phyloP scores from a whole-genome alignment of 2,329 filamentous ascomycete genomes.

The Endoconidiophora laricicola region DNA sequence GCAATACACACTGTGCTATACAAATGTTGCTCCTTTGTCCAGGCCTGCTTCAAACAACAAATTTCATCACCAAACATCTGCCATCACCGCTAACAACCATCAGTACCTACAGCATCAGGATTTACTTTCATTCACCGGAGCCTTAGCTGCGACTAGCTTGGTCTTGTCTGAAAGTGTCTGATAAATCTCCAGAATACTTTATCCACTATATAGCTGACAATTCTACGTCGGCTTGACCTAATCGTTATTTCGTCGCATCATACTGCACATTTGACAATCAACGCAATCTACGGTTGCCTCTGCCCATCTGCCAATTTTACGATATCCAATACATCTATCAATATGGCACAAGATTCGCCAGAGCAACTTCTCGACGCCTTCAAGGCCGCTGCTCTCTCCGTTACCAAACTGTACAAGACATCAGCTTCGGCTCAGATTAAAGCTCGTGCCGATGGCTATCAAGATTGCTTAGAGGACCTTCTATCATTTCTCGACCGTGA shows the following conservation, averaged over 20 bases:
- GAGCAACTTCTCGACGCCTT: conserved; percentile 72
- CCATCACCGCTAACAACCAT: too few species aligned
- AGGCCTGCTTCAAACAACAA: too few species aligned
- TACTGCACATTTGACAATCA: background rate
- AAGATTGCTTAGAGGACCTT: conserved; percentile 84
- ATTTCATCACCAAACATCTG: too few species aligned
- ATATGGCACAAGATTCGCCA: conserved; percentile 23
- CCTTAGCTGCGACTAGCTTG: too few species aligned
- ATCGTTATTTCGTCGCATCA: background rate
- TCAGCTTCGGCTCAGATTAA: conserved; percentile 63
- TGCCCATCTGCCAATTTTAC: background rate
- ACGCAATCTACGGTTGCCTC: background rate
- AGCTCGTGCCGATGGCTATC: conserved; percentile 68
- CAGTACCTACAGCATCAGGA: too few species aligned
- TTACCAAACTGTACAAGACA: conserved; percentile 92
- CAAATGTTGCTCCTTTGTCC: too few species aligned
- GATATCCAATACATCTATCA: background rate
- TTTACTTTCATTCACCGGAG: too few species aligned
- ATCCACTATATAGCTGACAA: background rate
- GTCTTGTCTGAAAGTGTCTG: too few species aligned
- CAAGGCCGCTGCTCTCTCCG: conserved; percentile 78
- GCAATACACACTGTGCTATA: too few species aligned
- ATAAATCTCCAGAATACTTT: too few species aligned
- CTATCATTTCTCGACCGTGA: conserved; percentile 72
- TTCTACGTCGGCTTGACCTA: background rate